Conservation (phyloP, 192 early-diverging fungal species). For the Diversispora eburnea region DNA sequence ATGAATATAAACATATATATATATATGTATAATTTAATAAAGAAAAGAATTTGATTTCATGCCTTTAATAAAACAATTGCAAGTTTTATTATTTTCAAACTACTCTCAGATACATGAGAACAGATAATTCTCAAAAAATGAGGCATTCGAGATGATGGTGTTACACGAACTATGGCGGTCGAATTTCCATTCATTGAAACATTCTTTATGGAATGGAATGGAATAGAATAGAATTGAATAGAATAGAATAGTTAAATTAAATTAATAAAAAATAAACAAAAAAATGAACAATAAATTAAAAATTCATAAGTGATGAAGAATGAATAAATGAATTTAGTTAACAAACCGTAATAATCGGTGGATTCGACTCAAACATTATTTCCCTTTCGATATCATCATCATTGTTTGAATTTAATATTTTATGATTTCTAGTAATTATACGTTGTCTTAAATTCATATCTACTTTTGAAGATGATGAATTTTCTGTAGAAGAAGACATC, state of each 20-base stretch:
- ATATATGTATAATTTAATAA: neutral
- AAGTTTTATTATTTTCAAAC: constrained; percentile 19
- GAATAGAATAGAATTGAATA: neutral
- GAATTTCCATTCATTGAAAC: neutral
- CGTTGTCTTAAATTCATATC: too few species aligned
- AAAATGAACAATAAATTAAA: too few species aligned
- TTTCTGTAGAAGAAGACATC: neutral
- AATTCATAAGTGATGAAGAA: too few species aligned
- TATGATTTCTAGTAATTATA: too few species aligned
- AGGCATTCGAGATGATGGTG: neutral
- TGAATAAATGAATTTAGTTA: too few species aligned
- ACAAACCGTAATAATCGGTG: too few species aligned
- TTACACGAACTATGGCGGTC: neutral
- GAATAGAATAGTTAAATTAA: neutral
- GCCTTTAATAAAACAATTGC: constrained; percentile 2
- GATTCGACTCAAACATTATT: too few species aligned
- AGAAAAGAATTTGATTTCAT: neutral
- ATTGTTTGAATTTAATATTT: too few species aligned
- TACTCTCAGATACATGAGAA: neutral
- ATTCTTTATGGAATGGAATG: neutral
- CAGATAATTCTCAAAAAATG: neutral
- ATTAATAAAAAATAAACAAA: neutral
- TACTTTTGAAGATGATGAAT: too few species aligned
- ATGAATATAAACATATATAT: neutral
- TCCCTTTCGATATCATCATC: too few species aligned